Base-by-base conservation (phyloP, 805 yeast species). In the Zygosaccharomyces kombuchaensis region DNA sequence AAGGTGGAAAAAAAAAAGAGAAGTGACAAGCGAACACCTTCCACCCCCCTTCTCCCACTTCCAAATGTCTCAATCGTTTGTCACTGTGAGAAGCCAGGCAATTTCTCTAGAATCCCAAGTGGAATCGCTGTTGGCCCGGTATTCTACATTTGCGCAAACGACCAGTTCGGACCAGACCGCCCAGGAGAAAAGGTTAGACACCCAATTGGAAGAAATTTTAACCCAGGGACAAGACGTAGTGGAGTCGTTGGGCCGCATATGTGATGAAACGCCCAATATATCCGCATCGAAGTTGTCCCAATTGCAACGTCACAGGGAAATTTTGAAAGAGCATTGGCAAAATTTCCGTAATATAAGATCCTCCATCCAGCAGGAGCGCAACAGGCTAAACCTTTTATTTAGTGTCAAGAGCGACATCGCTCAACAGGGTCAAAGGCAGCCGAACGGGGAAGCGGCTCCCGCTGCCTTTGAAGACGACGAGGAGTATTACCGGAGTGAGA, bases 381-480 rank as follows among this genome's bases (percentile, higher is more conserved):
- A 85, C 62, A 75, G 90, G 51, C 66, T 79, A 55, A 88, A 89
- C 54, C 68, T 93, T 27, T 68, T 91, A 36, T 78, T 81, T 40
- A 79, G 82, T 47, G 95, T 91, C 14, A 77, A 90, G 54, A 73
- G 80, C 13, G 97, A 91, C 60, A 84, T 91, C 37, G 82, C 84
- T 45, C 78, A 80, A 25, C 87, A 81, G 60, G 23, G 34, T 3
- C 76, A 81, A 39, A 48, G 47, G 16, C 54, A 51, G n/a, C 41
- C 45, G 2, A 40, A 44, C 23, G 39, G 31, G 9, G 46, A 26
- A 6, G 39, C 44, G 5, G 40, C 46, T 8, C 53, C 56, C 35
- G 40, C 46, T 9, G 54, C 56, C 36, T 60, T 59, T 37, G 58
- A 54, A 34, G 66, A 66, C 53, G 87, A 81, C 45, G 80, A 83